Percentiles rank a stretch among this genome's conserved stretches.
Conservation (phyloP, 2,329 filamentous ascomycete genomes). For the Trichoderma aggressivum region DNA sequence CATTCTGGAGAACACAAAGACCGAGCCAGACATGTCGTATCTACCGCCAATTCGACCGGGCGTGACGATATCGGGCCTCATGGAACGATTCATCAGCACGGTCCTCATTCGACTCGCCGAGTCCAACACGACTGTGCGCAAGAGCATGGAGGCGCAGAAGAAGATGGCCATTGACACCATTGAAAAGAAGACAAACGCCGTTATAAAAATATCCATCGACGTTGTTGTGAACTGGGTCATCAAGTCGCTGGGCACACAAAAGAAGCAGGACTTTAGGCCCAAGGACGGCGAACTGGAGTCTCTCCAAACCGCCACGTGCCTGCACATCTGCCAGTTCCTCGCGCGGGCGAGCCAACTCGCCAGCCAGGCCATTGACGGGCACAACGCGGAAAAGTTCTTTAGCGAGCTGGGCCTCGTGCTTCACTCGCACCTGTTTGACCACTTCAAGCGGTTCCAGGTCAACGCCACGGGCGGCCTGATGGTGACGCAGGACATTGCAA, state of each 20-base stretch:
- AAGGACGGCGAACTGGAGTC: conserved; percentile 75
- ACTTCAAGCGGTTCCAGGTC: conserved; percentile 92
- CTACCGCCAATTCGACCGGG: conserved; percentile 74
- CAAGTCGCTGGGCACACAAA: conserved; percentile 71
- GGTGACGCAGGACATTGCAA: conserved; percentile 93
- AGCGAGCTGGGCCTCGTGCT: conserved; percentile 80
- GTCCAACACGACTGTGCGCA: conserved; percentile 82
- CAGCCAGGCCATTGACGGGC: conserved; percentile 70
- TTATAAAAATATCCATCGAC: conserved; percentile 56
- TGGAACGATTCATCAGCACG: conserved; percentile 86
- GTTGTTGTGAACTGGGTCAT: conserved; percentile 73
- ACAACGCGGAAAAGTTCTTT: conserved; percentile 78
- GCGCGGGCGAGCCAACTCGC: conserved; percentile 61
- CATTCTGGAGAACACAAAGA: conserved; percentile 73
- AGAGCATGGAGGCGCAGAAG: conserved; percentile 83
- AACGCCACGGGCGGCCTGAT: conserved; percentile 91
- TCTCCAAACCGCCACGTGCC: conserved; percentile 82
- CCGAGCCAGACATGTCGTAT: conserved; percentile 84
- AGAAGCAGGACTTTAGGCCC: conserved; percentile 88
- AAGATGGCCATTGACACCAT: conserved; percentile 70
- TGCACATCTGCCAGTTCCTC: conserved; percentile 77
- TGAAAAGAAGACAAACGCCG: conserved; percentile 73
- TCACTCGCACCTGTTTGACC: conserved; percentile 76
- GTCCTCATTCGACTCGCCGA: conserved; percentile 88
- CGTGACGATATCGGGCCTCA: conserved; percentile 86